Base-by-base conservation (phyloP, 1,139 yeast genomes). In the Pichia sorboxylosa region DNA sequence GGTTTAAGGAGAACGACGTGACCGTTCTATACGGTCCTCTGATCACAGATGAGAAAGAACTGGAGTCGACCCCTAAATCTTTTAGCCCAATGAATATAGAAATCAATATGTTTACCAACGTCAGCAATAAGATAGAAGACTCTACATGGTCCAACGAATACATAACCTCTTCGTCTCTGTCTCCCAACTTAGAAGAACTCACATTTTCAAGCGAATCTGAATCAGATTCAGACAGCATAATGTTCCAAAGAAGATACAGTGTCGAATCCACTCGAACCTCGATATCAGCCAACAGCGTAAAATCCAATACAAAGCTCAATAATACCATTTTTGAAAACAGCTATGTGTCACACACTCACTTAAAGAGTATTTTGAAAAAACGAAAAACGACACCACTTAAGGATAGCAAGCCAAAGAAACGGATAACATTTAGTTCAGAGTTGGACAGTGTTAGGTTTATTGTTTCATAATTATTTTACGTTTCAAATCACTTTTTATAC, bases 21-120 rank as follows among this genome's bases (percentile, higher is more conserved):
- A 78, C 87, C 1, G 78, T 85, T 75, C 58, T 80, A n/a, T 80
- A 79, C 54, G 92, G 90, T 6, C 92, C 77, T 2, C 61, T 71
- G 20, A 64, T 53, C 15, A 43, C 39, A n/a, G 43, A 33, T 2
- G 30, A 28, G 4, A 33, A 36, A 2, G 35, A 28, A 7, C n/a
- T 5, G 7, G n/a, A 4, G 6, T 5, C n/a, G n/a, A n/a, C n/a
- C n/a, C 11, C 6, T 9, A 3, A 6, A 15, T 7, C 11, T 14
- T 15, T 6, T 10, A 18, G 4, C 26, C 14, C n/a, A 38, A 37
- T 10, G 23, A 9, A 8, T 10, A 19, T 13, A 13, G 27, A 9
- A 26, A 25, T 9, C 24, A 22, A n/a, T n/a, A n/a, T n/a, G n/a
- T n/a, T n/a, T n/a, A n/a, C n/a, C n/a, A 2, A 30, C 18, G 7